A percentile compares a stretch with the other conserved stretches of the same genome.
Conservation (phyloP, 352 stramenopile genomes). For the Pythium rishiriense region DNA sequence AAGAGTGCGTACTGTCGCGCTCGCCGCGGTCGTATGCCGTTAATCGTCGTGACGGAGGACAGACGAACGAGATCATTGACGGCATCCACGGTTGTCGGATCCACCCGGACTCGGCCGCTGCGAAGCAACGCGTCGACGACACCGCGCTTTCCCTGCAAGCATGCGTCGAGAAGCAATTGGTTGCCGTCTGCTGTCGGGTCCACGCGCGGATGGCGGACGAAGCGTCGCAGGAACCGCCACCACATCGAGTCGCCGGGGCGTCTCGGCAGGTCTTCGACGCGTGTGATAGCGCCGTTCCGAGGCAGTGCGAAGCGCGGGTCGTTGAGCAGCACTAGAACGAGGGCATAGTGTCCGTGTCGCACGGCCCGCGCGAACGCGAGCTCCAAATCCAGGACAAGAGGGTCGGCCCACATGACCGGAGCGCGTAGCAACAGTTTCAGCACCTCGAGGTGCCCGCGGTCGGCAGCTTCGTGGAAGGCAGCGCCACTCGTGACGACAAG, state of each 20-base stretch:
- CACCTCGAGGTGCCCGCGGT: conserved; percentile 13
- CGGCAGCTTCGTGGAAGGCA: conserved; percentile 18
- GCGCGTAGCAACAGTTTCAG: conserved; percentile 9
- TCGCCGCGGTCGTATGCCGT: background rate
- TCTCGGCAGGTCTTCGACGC: conserved; percentile 17
- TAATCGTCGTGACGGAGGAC: background rate
- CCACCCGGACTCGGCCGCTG: conserved; percentile 5
- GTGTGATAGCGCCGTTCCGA: conserved; percentile 2
- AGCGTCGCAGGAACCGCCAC: conserved; percentile 22
- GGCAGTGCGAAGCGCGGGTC: conserved; percentile 11
- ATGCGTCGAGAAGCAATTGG: conserved; percentile 23
- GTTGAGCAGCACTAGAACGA: conserved; percentile 13
- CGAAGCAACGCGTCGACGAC: conserved; percentile 22
- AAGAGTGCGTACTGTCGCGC: background rate
- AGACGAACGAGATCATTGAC: conserved; percentile 10
- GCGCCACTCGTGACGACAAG: conserved; percentile 14
- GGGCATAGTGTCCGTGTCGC: conserved; percentile 11
- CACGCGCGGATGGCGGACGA: conserved; percentile 20
- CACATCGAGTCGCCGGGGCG: conserved; percentile 17
- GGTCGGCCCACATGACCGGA: conserved; percentile 1
- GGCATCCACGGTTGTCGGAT: background rate
- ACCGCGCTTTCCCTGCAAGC: background rate
- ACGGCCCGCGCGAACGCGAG: conserved; percentile 1
- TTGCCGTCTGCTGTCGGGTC: conserved; percentile 17
- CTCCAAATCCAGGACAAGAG: conserved; percentile 3